Evolutionary conservation across 305 asterid genomes (phyloP).

Genomic region (Withania somnifera): DNA sequence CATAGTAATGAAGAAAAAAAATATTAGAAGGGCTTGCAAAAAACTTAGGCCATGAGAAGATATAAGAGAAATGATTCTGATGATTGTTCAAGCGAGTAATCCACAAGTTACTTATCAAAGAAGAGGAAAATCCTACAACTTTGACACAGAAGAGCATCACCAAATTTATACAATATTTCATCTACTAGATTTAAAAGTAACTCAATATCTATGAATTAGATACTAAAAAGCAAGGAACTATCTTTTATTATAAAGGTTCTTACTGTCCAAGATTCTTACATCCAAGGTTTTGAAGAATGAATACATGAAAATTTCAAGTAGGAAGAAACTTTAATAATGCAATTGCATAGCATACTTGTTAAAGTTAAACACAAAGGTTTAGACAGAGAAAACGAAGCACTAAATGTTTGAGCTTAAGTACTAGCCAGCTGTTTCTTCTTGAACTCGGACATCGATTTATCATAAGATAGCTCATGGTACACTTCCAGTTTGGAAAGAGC

Average conservation of each 20-base stretch:
- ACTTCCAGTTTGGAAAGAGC: background rate
- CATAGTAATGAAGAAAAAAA: conserved; percentile 8
- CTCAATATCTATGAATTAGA: background rate
- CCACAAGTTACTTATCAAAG: background rate
- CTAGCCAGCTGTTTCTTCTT: background rate
- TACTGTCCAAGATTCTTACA: background rate
- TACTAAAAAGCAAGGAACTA: background rate
- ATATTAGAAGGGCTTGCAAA: conserved; percentile 3
- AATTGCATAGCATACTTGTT: background rate
- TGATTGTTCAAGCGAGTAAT: background rate
- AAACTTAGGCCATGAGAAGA: background rate
- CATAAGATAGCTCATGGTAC: background rate
- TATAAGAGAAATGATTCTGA: background rate
- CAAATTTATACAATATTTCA: background rate
- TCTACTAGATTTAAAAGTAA: background rate
- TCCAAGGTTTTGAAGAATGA: background rate
- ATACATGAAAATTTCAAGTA: background rate
- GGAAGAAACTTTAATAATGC: background rate
- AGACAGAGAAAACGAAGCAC: background rate
- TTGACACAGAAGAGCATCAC: background rate
- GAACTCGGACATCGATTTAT: background rate
- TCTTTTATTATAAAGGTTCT: background rate
- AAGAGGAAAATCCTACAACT: background rate
- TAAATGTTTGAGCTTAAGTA: background rate
- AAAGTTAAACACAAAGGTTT: background rate